A percentile compares a stretch with the other conserved stretches of the same genome.
Conservation (phyloP, 345 rosid genomes). For the Aquilaria malaccensis region DNA sequence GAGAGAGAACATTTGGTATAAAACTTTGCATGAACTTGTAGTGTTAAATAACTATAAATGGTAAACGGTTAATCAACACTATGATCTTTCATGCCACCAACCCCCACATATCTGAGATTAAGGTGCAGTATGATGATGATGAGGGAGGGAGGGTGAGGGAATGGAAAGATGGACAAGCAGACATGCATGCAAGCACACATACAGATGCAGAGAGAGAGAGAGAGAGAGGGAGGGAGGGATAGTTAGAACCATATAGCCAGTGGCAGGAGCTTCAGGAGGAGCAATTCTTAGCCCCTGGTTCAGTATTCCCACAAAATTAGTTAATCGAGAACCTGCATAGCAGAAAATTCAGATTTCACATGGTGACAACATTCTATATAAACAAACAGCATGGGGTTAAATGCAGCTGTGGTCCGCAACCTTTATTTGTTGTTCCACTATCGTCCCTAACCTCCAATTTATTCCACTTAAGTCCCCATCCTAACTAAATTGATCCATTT, state of each 20-base stretch:
- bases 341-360: background rate
- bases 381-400: too few species aligned
- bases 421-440: too few species aligned
- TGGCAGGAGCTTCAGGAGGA: constrained; percentile 98
- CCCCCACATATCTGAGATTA: too few species aligned
- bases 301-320: constrained; percentile 93
- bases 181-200: background rate
- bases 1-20: too few species aligned
- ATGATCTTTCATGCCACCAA: too few species aligned
- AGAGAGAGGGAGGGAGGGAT: constrained; percentile 4
- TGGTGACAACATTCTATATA: too few species aligned
- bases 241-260: constrained; percentile 88
- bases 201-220: background rate
- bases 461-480: too few species aligned
- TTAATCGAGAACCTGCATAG: constrained; percentile 77
- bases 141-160: background rate
- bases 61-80: background rate
- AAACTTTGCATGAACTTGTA: too few species aligned
- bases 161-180: background rate
- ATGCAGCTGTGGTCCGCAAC: too few species aligned
- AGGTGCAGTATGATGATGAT: too few species aligned
- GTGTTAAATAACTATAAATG: background rate
- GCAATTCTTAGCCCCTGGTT: constrained; percentile 97
- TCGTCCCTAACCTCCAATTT: too few species aligned
- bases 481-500: too few species aligned